phyloP scores from a whole-genome alignment of 805 yeast species.

The Hyphopichia homilentoma region DNA sequence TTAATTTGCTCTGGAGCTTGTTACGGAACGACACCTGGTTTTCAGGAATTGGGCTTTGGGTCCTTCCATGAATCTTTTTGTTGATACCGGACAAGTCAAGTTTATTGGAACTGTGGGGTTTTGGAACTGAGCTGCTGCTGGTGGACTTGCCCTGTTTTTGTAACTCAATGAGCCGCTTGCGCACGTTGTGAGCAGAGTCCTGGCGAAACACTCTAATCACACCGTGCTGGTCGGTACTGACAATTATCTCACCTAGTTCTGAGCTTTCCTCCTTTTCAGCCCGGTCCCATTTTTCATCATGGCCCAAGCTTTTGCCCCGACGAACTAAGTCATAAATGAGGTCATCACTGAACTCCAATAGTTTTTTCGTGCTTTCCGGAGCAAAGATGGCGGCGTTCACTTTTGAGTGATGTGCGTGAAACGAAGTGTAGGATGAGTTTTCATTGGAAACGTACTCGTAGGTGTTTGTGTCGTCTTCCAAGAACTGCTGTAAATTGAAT shows the following conservation, averaged over 20 bases:
- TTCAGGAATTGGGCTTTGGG: slow-evolving; percentile 6
- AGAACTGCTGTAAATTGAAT: slow-evolving; percentile 16
- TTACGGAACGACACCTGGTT: slow-evolving; percentile 2
- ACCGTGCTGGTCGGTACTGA: slow-evolving; percentile 76
- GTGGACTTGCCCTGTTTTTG: neutral
- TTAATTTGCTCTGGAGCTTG: slow-evolving; percentile 4
- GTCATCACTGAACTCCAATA: slow-evolving; percentile 73
- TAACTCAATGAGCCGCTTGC: slow-evolving; percentile 19
- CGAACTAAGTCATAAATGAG: slow-evolving; percentile 61
- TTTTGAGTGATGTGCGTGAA: slow-evolving; percentile 71
- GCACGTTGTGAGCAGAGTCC: slow-evolving; percentile 55
- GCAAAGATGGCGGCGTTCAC: slow-evolving; percentile 80
- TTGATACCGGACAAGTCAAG: slow-evolving; percentile 3
- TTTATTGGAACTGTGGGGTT: slow-evolving; percentile 1
- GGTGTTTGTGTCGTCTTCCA: slow-evolving; percentile 18
- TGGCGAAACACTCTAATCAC: slow-evolving; percentile 73
- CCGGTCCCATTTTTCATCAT: neutral
- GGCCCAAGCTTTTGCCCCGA: slow-evolving; percentile 6
- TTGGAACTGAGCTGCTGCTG: neutral
- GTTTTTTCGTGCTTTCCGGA: slow-evolving; percentile 61
- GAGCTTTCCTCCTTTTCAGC: neutral
- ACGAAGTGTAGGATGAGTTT: slow-evolving; percentile 60
- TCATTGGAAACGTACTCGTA: slow-evolving; percentile 37
- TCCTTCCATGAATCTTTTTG: slow-evolving; percentile 3
- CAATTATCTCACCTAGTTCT: slow-evolving; percentile 49